phyloP scores from a whole-genome alignment of 106 monocot genomes.

The Dendrobium officinale region DNA sequence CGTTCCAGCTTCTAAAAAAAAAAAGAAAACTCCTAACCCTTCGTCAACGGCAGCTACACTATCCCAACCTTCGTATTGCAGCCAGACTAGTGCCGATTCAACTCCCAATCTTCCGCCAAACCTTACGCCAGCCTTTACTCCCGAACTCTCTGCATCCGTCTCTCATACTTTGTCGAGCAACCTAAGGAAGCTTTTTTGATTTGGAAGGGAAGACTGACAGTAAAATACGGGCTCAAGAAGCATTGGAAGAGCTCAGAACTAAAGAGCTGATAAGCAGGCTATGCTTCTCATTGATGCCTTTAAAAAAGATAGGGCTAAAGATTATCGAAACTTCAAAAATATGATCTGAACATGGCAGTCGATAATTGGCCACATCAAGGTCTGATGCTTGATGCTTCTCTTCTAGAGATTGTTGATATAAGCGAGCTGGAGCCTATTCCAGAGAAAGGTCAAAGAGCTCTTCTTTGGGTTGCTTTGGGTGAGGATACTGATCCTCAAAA shows the following conservation, averaged over 20 bases:
- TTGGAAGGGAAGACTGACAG: slow-evolving; percentile 77
- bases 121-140: too few relatives aligned
- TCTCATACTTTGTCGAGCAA: too few relatives aligned
- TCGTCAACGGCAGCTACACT: too few relatives aligned
- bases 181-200: slow-evolving; percentile 14
- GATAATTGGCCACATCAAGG: slow-evolving; percentile 95
- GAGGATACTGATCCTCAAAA: slow-evolving; percentile 93
- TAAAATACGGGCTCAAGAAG: slow-evolving; percentile 71
- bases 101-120: too few relatives aligned
- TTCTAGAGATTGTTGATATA: slow-evolving; percentile 66
- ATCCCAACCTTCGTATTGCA: too few relatives aligned
- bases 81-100: too few relatives aligned
- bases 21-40: too few relatives aligned
- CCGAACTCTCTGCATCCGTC: too few relatives aligned
- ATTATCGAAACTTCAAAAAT: slow-evolving; percentile 68
- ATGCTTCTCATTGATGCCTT: slow-evolving; percentile 85
- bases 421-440: slow-evolving; percentile 40
- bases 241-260: slow-evolving; percentile 63
- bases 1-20: too few relatives aligned
- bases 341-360: slow-evolving; percentile 82
- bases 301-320: slow-evolving; percentile 56
- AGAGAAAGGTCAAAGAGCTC: slow-evolving; percentile 34
- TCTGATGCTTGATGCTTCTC: slow-evolving; percentile 57
- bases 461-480: slow-evolving; percentile 83
- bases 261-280: slow-evolving; percentile 86